Percentiles rank a stretch among this genome's conserved stretches.
Conservation (phyloP, 805 yeast species). For the Wickerhamiella parazyma region DNA sequence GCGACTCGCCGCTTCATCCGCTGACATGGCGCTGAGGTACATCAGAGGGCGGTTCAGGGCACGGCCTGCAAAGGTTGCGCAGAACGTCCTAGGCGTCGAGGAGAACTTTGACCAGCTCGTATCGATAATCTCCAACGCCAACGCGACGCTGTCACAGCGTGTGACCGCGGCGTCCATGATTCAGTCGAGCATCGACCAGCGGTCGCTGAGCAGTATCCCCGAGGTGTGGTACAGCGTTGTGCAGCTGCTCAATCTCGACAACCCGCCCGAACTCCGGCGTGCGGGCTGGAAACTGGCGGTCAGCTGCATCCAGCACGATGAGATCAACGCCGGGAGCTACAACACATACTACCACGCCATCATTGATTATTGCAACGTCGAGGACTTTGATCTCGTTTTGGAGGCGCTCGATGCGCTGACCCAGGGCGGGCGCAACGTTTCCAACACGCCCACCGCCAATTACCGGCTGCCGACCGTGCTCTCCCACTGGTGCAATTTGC, state of each 20-base stretch:
- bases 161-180: slow-evolving; percentile 39
- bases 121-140: slow-evolving; percentile 17
- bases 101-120: slow-evolving; percentile 23
- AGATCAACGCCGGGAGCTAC: slow-evolving; percentile 34
- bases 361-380: slow-evolving; percentile 34
- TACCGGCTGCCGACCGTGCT: slow-evolving; percentile 30
- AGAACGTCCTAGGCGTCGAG: slow-evolving; percentile 24
- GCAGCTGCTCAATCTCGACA: slow-evolving; percentile 33
- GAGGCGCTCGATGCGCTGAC: slow-evolving; percentile 36
- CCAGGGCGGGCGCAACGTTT: slow-evolving; percentile 32
- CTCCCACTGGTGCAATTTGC: slow-evolving; percentile 26
- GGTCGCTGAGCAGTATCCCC: slow-evolving; percentile 45
- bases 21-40: slow-evolving; percentile 7
- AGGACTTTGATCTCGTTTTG: slow-evolving; percentile 40
- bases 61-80: slow-evolving; percentile 6
- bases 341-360: slow-evolving; percentile 50
- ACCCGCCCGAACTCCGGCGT: slow-evolving; percentile 29
- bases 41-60: slow-evolving; percentile 6
- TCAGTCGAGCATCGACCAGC: slow-evolving; percentile 36
- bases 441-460: slow-evolving; percentile 23
- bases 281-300: slow-evolving; percentile 41
- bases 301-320: slow-evolving; percentile 44
- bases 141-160: slow-evolving; percentile 22
- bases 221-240: slow-evolving; percentile 65
- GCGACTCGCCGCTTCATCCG: neutral